Evolutionary conservation across 2,329 filamentous ascomycete species (phyloP).

Genomic region (Colletotrichum truncatum): DNA sequence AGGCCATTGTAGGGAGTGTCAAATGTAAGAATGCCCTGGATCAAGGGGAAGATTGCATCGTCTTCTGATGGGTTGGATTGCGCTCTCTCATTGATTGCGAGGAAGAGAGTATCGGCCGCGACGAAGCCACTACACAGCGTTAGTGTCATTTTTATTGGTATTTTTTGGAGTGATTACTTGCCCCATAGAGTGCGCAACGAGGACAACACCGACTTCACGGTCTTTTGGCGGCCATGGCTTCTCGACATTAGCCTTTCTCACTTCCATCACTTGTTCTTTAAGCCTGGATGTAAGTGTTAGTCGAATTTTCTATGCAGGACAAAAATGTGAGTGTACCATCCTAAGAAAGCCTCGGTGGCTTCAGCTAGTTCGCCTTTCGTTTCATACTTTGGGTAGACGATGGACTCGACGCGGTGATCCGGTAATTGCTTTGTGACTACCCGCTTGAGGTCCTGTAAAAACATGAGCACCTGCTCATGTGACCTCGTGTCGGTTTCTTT

Average conservation of each 20-base stretch:
- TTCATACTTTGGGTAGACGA: constrained; percentile 78
- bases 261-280: constrained; percentile 81
- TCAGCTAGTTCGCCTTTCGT: constrained; percentile 73
- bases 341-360: constrained; percentile 54
- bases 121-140: constrained; percentile 72
- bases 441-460: constrained; percentile 61
- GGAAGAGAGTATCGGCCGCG: constrained; percentile 81
- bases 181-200: constrained; percentile 87
- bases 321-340: constrained; percentile 44
- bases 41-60: constrained; percentile 77
- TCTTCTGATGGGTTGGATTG: constrained; percentile 41
- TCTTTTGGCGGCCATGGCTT: constrained; percentile 83
- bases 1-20: constrained; percentile 85
- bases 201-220: constrained; percentile 80
- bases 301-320: neutral
- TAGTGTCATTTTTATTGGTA: neutral
- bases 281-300: constrained; percentile 61
- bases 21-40: constrained; percentile 83
- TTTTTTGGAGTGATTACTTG: constrained; percentile 35
- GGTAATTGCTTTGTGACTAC: constrained; percentile 67
- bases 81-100: constrained; percentile 72
- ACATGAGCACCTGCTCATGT: neutral
- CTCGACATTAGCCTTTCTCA: constrained; percentile 73
- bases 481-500: neutral
- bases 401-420: constrained; percentile 66